A percentile compares a stretch with the other conserved stretches of the same genome.
These are phyloP conservation scores for Hibiscus syriacus DNA, from an alignment of 345 rosid genomes.

Conservation along the genomic window DNA sequence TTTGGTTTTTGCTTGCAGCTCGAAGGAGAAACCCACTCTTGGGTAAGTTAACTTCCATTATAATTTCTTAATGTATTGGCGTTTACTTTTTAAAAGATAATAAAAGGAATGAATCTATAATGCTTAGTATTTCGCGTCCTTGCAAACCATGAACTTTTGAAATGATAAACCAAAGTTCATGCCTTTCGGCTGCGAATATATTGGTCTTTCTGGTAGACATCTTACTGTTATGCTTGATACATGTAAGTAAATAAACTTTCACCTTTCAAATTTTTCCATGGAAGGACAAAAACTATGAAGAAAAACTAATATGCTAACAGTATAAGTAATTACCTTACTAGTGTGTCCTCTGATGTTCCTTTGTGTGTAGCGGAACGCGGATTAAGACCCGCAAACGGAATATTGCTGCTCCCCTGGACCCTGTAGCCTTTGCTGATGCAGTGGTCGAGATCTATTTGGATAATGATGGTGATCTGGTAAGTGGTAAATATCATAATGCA, in stretches of 20 bases:
- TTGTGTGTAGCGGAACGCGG: slow-evolving; percentile 83
- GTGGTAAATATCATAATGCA: slow-evolving; percentile 37
- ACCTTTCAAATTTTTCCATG: not conserved
- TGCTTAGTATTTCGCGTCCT: not conserved
- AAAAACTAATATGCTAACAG: not conserved
- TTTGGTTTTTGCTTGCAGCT: slow-evolving; percentile 32
- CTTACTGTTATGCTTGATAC: no score
- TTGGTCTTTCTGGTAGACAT: not conserved
- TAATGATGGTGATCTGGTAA: slow-evolving; percentile 98
- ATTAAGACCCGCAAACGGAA: slow-evolving; percentile 99
- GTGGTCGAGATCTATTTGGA: slow-evolving; percentile 95
- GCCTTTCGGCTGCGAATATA: not conserved
- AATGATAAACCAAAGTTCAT: not conserved
- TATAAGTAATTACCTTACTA: not conserved
- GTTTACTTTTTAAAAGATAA: not conserved
- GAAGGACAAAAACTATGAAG: not conserved
- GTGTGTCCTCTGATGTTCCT: not conserved
- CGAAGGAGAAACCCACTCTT: slow-evolving; percentile 93
- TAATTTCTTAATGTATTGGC: not conserved
- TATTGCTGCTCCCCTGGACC: slow-evolving; percentile 92
- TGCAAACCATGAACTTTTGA: not conserved
- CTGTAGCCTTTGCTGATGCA: slow-evolving; percentile 96
- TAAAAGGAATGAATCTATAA: not conserved
- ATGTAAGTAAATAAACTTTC: no score
- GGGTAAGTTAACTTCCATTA: slow-evolving; percentile 36